Evolutionary conservation across 2,329 filamentous ascomycete species (phyloP), one percentile per base, ranked within the genome.

Genomic region (Fusarium chlamydosporum): DNA sequence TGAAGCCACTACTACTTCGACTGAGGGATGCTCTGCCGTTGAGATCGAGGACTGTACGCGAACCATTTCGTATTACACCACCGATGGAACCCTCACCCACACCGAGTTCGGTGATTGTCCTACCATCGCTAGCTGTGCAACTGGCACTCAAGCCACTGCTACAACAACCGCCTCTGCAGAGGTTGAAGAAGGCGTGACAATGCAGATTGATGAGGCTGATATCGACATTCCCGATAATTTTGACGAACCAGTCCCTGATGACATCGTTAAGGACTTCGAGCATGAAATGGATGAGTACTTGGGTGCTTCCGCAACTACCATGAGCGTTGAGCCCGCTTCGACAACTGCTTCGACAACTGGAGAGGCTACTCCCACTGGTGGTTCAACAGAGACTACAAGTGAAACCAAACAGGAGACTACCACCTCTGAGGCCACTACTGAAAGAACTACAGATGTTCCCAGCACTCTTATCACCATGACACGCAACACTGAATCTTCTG

Each of bases 381-480:
- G n/a, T 4, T 7, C 23, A n/a, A 34, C 26, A 13, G 33, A 53
- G 27, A 61, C 33, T 23, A 34, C 56, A 4, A 18, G 26, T 10
- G 56, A 61, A 3, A 7, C 7, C 8, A 62, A 37, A 29, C 46
- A 47, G 4, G 46, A 61, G 12, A 53, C 37, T 4, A 43, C 46
- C 20, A 23, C 57, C 27, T n/a, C 35, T 0, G 48, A 63, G 2
- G 47, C 23, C 8, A 48, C 41, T 3, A 56, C 31, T 6, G 57
- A 62, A 5, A 29, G 51, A 6, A 56, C 41, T 0, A 62, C 57
- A 8, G 31, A 41, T 1, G 27, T 62, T 0, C 60, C 60, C 1
- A 63, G 60, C 3, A 63, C 60, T 0, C 57, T 63, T 4, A 55
- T 63, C 31, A 63, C 60, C 0, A 63, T 43, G 29, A 63, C 57